These are phyloP conservation scores for Paratinospora sagittata DNA, from an alignment of 164 flowering plant genomes.

Conservation along the genomic window DNA sequence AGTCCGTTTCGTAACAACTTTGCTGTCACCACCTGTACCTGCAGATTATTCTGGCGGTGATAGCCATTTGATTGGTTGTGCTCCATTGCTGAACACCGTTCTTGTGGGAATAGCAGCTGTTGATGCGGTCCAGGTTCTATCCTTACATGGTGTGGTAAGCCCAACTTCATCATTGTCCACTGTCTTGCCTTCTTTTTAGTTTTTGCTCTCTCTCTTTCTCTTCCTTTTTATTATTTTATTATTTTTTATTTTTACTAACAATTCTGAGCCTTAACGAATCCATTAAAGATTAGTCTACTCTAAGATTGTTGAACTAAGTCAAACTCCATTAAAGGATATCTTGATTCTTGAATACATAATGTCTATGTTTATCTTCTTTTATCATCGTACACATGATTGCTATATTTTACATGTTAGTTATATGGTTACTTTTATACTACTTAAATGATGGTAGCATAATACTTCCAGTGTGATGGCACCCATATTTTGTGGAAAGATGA, in stretches of 20 bases:
- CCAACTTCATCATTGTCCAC: constrained; percentile 8
- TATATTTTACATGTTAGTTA: no score
- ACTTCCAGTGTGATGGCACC: not conserved
- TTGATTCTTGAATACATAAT: not conserved
- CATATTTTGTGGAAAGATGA: not conserved
- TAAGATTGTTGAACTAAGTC: not conserved
- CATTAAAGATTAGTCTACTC: not conserved
- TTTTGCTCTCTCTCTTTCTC: no score
- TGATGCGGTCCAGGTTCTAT: constrained; percentile 80
- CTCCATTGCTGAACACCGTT: constrained; percentile 70
- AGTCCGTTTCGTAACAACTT: constrained; percentile 54
- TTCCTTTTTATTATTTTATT: not conserved
- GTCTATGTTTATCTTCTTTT: not conserved
- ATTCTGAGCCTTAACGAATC: not conserved
- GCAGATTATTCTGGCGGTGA: constrained; percentile 54
- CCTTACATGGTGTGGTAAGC: constrained; percentile 88
- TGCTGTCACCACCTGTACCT: constrained; percentile 78
- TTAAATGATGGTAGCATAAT: not conserved
- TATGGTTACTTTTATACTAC: constrained; percentile 7
- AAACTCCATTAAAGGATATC: not conserved
- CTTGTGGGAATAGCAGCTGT: constrained; percentile 76
- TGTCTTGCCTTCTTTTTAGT: no score
- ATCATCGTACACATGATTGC: not conserved
- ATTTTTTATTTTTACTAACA: not conserved
- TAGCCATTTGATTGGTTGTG: constrained; percentile 71